Base-by-base conservation (phyloP, 306 rosid species). In the Aeschynomene evenia region DNA sequence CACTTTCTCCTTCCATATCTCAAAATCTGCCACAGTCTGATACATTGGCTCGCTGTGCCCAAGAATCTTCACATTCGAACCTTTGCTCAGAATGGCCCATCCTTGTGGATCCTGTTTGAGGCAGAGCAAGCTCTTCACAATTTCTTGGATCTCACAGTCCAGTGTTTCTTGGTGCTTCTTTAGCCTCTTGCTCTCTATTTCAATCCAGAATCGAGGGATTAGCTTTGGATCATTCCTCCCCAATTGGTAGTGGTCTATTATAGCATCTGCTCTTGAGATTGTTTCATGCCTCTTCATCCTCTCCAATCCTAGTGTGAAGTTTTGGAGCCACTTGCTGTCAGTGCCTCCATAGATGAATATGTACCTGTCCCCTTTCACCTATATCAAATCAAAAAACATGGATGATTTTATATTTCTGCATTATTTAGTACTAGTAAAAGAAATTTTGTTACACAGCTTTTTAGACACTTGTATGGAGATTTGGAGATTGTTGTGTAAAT, bases 201-300 rank as follows among this genome's bases (percentile, higher is more conserved):
- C 81, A 20, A 77, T 77, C 81, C 81, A 77, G 43, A 77, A 77
- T 54, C 81, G 81, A 33, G 68, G 81, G 46, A 71, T 53, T 13
- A 55, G 15, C 19, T 37, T 71, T 0, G 77, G 55, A 0, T 77
- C 73, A 1, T 63, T 54, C 42, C 55, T 77, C 31, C 81, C 81
- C 55, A 77, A 6, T 2, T 77, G 56, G 36, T 77, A 71, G 31
- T 45, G 45, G 11, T 77, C 81, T 55, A 77, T 71, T 46, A 77
- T 56, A 9, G 55, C 71, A 34, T 77, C 81, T 34, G 72, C 71
- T 9, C 71, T 56, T 11, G 14, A 8, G 54, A 70, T 53, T 5
- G 23, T 55, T 63, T 51, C 56, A 43, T 77, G 68, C 62, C 62
- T 28, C 36, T 56, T 71, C 49, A 66, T 45, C 48, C 55, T 71